Evolutionary conservation across 176 grass and related monocot genomes (phyloP).

Genomic region (Musa troglodytarum): DNA sequence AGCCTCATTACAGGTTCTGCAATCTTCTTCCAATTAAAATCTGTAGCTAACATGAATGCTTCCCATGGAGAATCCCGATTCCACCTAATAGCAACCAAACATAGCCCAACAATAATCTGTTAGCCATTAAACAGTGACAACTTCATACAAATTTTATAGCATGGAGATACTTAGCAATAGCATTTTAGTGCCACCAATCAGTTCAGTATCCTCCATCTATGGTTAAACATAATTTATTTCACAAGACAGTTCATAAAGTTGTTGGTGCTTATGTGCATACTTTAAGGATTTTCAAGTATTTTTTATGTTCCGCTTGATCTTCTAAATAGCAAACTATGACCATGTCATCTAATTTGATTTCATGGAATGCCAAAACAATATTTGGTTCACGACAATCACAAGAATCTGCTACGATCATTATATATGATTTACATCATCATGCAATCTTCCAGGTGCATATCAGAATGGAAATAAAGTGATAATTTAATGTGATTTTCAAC

Average conservation of each 20-base stretch:
- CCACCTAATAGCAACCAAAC: slow-evolving; percentile 46
- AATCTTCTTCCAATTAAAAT: slow-evolving; percentile 71
- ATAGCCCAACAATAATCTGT: neutral
- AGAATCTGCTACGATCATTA: neutral
- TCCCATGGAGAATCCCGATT: slow-evolving; percentile 60
- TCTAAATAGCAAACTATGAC: neutral
- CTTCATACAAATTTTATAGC: neutral
- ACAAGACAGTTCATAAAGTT: neutral
- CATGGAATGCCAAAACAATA: neutral
- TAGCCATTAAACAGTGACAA: neutral
- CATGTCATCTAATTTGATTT: neutral
- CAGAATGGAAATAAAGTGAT: neutral
- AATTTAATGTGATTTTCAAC: neutral
- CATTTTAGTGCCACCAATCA: neutral
- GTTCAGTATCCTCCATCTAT: neutral
- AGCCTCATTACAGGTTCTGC: slow-evolving; percentile 63
- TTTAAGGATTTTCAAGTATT: neutral
- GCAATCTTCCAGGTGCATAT: neutral
- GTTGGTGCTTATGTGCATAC: neutral
- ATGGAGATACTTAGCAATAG: neutral
- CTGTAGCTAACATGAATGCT: slow-evolving; percentile 20
- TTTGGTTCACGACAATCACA: neutral
- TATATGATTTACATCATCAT: neutral
- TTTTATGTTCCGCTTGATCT: neutral
- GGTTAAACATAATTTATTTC: too few relatives aligned